phyloP scores from a whole-genome alignment of 1,284 basidiomycete species.

The Cryptococcus amylolentus region DNA sequence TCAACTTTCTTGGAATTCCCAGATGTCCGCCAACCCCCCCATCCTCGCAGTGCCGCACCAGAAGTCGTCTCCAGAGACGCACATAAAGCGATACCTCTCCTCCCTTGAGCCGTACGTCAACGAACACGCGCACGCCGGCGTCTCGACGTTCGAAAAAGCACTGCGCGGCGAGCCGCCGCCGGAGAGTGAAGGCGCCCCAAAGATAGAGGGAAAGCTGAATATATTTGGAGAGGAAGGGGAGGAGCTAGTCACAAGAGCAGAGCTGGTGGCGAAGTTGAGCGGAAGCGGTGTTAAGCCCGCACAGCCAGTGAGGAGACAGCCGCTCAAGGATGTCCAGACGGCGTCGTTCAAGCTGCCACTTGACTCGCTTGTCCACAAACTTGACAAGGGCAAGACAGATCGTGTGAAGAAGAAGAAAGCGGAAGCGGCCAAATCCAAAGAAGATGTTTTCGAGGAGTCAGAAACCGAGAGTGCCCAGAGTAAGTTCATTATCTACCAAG shows the following conservation, averaged over 20 bases:
- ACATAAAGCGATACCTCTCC: slow-evolving; percentile 17
- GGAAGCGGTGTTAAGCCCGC: background rate
- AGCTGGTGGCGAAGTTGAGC: background rate
- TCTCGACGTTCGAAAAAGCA: background rate
- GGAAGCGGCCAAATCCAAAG: background rate
- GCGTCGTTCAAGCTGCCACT: background rate
- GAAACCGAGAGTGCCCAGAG: slow-evolving; percentile 12
- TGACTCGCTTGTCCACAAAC: background rate
- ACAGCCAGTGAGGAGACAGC: background rate
- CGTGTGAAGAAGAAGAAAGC: background rate
- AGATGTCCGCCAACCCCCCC: slow-evolving; percentile 24
- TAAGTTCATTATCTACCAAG: background rate
- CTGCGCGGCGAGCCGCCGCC: background rate
- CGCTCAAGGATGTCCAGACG: background rate
- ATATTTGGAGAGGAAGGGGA: background rate
- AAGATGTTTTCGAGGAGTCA: background rate
- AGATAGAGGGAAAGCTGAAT: background rate
- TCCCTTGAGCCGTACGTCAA: slow-evolving; percentile 10
- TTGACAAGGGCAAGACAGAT: background rate
- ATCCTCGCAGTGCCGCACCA: slow-evolving; percentile 16
- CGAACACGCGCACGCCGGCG: slow-evolving; percentile 5
- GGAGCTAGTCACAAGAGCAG: background rate
- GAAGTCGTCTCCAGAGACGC: slow-evolving; percentile 4
- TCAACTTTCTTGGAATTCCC: background rate
- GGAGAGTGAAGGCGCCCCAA: background rate